Percentiles rank a stretch among this genome's conserved stretches.
Conservation (phyloP, 345 rosid genomes). For the Rhizophora mangle region DNA sequence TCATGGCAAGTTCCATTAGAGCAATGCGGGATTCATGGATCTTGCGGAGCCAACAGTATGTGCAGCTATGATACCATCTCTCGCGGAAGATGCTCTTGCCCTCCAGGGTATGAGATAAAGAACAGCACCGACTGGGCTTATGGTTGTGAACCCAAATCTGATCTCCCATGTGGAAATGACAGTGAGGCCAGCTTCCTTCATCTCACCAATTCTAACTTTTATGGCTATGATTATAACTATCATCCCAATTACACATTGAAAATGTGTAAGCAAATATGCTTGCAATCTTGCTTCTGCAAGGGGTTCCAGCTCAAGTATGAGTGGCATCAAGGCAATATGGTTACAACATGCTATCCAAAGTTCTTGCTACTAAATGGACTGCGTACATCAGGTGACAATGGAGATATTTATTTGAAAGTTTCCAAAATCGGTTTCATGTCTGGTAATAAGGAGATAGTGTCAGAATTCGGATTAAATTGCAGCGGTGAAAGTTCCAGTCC, state of each 20-base stretch:
- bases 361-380: background rate
- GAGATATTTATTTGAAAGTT: background rate
- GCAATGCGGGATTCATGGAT: constrained; percentile 15
- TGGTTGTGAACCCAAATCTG: constrained; percentile 33
- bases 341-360: background rate
- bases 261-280: background rate
- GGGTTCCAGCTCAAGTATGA: background rate
- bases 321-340: background rate
- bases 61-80: constrained; percentile 19
- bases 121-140: constrained; percentile 26
- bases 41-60: constrained; percentile 33
- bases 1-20: constrained; percentile 24
- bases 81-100: constrained; percentile 35
- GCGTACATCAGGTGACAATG: background rate
- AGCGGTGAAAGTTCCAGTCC: background rate
- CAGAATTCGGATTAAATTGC: background rate
- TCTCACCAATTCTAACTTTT: constrained; percentile 5
- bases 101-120: constrained; percentile 19
- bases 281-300: background rate
- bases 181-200: constrained; percentile 17
- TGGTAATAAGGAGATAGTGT: background rate
- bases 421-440: background rate
- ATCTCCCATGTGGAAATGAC: background rate
- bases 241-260: background rate
- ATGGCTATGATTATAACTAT: constrained; percentile 1